phyloP scores from a whole-genome alignment of 768 basidiomycete genomes.

The Boletus rubropictus region DNA sequence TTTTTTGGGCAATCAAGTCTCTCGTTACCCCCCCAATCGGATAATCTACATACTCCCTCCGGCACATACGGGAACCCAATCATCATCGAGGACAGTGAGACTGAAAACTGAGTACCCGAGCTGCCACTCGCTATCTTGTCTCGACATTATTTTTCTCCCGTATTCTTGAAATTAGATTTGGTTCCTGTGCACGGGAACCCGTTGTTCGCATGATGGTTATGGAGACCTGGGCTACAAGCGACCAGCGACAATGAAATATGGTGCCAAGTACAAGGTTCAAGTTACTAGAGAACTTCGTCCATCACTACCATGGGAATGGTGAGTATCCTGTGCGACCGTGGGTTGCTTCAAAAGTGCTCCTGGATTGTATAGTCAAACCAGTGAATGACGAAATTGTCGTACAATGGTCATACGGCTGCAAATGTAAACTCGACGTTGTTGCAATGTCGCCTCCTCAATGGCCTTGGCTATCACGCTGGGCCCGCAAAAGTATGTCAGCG shows the following conservation, averaged over 20 bases:
- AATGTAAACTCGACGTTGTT: slow-evolving; percentile 69
- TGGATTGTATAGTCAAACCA: slow-evolving; percentile 1
- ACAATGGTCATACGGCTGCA: slow-evolving; percentile 57
- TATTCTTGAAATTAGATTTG: background rate
- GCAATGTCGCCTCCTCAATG: slow-evolving; percentile 65
- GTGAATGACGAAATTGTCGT: background rate
- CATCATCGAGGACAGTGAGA: slow-evolving; percentile 20
- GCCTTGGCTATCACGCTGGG: slow-evolving; percentile 68
- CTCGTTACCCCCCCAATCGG: slow-evolving; percentile 1
- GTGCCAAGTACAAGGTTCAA: background rate
- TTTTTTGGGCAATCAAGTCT: slow-evolving; percentile 3
- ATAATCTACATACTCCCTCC: background rate
- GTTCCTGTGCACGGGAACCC: background rate
- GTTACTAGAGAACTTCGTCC: background rate
- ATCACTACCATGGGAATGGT: background rate
- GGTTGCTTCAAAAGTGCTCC: slow-evolving; percentile 16
- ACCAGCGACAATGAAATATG: background rate
- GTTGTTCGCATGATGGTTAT: background rate
- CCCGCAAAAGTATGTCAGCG: slow-evolving; percentile 84
- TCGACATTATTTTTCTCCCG: background rate
- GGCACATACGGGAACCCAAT: slow-evolving; percentile 22
- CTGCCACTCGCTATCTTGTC: background rate
- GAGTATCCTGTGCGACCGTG: background rate
- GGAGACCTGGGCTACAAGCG: background rate
- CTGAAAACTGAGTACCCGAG: slow-evolving; percentile 6